A percentile compares a stretch with the other conserved stretches of the same genome.
These are phyloP conservation scores for Capsicum rhomboideum DNA, from an alignment of 257 asterid genomes.

Conservation along the genomic window DNA sequence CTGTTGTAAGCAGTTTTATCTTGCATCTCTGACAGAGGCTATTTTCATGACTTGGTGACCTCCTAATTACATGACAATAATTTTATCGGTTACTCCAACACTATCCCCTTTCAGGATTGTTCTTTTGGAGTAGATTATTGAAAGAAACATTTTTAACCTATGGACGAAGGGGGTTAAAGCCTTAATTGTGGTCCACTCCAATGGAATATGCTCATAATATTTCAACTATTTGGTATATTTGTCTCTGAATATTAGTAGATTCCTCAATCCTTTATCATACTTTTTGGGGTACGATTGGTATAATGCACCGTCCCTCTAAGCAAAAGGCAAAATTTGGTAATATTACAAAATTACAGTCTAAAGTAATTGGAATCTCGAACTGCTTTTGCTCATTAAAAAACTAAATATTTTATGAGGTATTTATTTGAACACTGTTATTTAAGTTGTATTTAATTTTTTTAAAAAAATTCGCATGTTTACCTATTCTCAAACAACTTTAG, in stretches of 20 bases:
- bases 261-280: background rate
- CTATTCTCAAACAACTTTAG: rapidly evolving
- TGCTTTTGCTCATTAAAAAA: background rate
- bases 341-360: background rate
- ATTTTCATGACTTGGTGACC: no score
- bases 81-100: no score
- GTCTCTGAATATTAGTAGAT: background rate
- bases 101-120: no score
- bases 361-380: background rate
- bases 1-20: no score
- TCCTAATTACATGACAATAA: no score
- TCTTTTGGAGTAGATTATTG: slow-evolving; percentile 19
- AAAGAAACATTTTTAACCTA: background rate
- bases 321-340: background rate
- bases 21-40: no score
- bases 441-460: background rate
- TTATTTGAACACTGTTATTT: background rate
- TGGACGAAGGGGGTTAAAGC: background rate
- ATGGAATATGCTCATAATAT: background rate
- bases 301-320: background rate
- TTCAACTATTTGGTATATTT: slow-evolving; percentile 7
- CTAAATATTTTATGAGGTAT: background rate
- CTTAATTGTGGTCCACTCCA: background rate
- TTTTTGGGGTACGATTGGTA: background rate
- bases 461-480: background rate